Conservation (phyloP, 306 rosid genomes). For the Benincasa hispida region DNA sequence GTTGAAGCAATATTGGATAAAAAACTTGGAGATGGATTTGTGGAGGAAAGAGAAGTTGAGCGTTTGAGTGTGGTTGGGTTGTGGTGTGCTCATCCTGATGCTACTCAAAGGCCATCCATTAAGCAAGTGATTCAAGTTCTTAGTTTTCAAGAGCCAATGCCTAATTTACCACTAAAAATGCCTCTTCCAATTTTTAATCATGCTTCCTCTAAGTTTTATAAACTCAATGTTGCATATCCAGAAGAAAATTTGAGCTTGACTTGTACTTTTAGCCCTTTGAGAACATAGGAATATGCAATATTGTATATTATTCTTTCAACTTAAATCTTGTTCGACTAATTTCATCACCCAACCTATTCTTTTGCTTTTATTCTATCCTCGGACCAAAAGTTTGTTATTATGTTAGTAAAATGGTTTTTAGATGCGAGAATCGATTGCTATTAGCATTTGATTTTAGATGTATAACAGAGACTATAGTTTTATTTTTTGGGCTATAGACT, state of each 20-base stretch:
- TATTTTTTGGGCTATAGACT: too few species aligned
- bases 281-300: neutral
- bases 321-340: neutral
- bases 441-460: too few species aligned
- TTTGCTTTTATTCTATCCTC: too few species aligned
- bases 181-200: neutral
- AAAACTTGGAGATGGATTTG: neutral
- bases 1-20: neutral
- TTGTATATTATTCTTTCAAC: neutral
- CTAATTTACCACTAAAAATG: neutral
- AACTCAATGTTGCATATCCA: neutral
- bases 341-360: neutral
- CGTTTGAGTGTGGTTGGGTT: neutral
- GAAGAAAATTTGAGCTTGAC: neutral
- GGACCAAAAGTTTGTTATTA: too few species aligned
- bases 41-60: neutral
- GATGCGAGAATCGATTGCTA: too few species aligned
- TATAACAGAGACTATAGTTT: too few species aligned
- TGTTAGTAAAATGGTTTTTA: too few species aligned
- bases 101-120: neutral
- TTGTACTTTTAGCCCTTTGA: neutral
- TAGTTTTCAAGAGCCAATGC: neutral
- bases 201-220: neutral
- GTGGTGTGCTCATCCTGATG: conserved; percentile 3
- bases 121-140: conserved; percentile 1